Evolutionary conservation across 495 filamentous ascomycete genomes (phyloP).

Genomic region (Hyaloscypha variabilis): DNA sequence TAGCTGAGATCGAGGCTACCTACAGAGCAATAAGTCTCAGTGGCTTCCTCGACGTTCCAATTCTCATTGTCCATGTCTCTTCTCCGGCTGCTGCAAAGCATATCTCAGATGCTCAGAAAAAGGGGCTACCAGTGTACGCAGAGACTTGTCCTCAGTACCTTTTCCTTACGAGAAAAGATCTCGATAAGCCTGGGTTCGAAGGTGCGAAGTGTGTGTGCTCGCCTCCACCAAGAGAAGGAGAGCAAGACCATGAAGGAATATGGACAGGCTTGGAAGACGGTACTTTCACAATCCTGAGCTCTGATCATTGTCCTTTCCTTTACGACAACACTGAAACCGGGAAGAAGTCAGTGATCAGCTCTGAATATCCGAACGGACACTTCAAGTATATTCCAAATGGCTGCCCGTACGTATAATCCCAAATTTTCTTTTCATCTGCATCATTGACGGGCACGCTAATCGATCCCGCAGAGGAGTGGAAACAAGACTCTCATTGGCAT

Average conservation of each 20-base stretch:
- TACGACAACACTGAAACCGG: constrained; percentile 50
- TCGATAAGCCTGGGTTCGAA: constrained; percentile 52
- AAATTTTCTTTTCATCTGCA: too few species aligned
- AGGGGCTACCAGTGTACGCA: constrained; percentile 58
- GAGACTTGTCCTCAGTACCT: constrained; percentile 71
- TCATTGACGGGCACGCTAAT: too few species aligned
- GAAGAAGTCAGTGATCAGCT: constrained; percentile 47
- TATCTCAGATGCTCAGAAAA: constrained; percentile 58
- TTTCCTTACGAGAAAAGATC: constrained; percentile 55
- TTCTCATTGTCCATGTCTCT: constrained; percentile 61
- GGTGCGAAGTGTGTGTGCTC: constrained; percentile 57
- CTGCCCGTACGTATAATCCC: constrained; percentile 36
- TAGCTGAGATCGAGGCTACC: constrained; percentile 60
- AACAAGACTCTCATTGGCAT: constrained; percentile 53
- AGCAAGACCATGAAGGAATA: constrained; percentile 46
- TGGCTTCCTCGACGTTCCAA: constrained; percentile 55
- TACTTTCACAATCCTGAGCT: constrained; percentile 55
- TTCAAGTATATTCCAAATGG: constrained; percentile 62
- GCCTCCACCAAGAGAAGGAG: constrained; percentile 41
- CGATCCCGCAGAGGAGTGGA: constrained; percentile 48
- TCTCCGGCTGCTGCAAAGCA: constrained; percentile 51
- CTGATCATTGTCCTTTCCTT: constrained; percentile 59
- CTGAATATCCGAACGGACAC: constrained; percentile 46
- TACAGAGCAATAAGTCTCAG: constrained; percentile 59
- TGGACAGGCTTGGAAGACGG: constrained; percentile 49